phyloP scores from a whole-genome alignment of 306 rosid species.

The Rubus parviflorus region DNA sequence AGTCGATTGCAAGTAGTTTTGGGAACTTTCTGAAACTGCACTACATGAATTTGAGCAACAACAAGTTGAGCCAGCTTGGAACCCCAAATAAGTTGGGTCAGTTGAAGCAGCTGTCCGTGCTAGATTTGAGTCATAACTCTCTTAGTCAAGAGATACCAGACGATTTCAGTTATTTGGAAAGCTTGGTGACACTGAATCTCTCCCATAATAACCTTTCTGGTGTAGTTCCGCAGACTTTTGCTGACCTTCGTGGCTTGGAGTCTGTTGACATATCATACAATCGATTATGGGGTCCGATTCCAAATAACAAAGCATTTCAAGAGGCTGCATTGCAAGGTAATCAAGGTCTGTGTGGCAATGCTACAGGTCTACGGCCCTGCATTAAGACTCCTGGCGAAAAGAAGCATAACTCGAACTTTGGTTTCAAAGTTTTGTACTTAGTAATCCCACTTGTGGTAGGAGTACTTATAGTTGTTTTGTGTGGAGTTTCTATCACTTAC shows the following conservation, averaged over 20 bases:
- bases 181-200: conserved; percentile 37
- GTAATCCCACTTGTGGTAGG: conserved; percentile 4
- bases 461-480: neutral
- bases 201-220: conserved; percentile 48
- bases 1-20: conserved; percentile 28
- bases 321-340: conserved; percentile 33
- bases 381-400: neutral
- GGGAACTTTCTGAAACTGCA: conserved; percentile 25
- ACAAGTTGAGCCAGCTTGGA: conserved; percentile 24
- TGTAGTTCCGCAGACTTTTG: conserved; percentile 21
- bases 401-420: neutral
- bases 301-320: conserved; percentile 29
- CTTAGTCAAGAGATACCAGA: conserved; percentile 35
- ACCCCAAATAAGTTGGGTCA: conserved; percentile 34
- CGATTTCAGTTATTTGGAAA: conserved; percentile 15
- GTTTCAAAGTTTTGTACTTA: neutral
- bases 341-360: conserved; percentile 36
- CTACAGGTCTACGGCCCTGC: conserved; percentile 19
- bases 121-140: conserved; percentile 40
- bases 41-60: conserved; percentile 36
- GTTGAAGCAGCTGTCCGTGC: conserved; percentile 25
- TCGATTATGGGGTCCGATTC: conserved; percentile 27
- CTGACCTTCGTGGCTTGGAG: conserved; percentile 3
- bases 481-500: neutral
- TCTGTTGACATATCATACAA: conserved; percentile 33